phyloP scores from a whole-genome alignment of 805 yeast genomes.

The Zygoascus ofunaensis region DNA sequence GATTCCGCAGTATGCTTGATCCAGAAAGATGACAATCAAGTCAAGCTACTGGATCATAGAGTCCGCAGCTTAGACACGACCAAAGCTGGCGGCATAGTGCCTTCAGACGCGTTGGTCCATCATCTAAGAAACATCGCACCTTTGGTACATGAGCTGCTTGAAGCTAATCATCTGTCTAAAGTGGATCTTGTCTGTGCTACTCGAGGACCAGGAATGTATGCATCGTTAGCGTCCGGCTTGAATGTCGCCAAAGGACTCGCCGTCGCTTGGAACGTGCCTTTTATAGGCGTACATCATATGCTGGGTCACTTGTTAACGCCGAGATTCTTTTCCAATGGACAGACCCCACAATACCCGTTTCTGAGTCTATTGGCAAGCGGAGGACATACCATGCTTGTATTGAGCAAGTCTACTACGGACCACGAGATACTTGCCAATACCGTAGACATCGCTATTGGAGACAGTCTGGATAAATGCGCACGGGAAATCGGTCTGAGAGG shows the following conservation, averaged over 20 bases:
- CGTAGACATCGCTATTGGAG: constrained; percentile 86
- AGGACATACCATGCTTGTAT: constrained; percentile 87
- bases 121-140: constrained; percentile 55
- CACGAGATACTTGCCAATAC: constrained; percentile 73
- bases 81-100: constrained; percentile 74
- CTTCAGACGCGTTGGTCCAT: constrained; percentile 72
- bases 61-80: constrained; percentile 61
- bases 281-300: constrained; percentile 94
- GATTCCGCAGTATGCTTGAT: constrained; percentile 84
- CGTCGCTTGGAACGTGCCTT: constrained; percentile 65
- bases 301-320: constrained; percentile 78
- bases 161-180: constrained; percentile 23
- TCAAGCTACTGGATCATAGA: constrained; percentile 43
- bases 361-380: constrained; percentile 78
- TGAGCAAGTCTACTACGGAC: constrained; percentile 46
- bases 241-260: constrained; percentile 81
- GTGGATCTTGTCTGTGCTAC: constrained; percentile 76
- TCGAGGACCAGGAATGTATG: constrained; percentile 95
- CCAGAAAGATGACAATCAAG: constrained; percentile 33
- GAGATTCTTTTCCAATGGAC: constrained; percentile 38
- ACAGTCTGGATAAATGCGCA: constrained; percentile 87
- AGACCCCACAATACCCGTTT: constrained; percentile 45
- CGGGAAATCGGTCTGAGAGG: constrained; percentile 74
- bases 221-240: constrained; percentile 72
- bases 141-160: constrained; percentile 40